A percentile compares a stretch with the other conserved stretches of the same genome.
Conservation (phyloP, 192 early-diverging fungal genomes). For the Gamsiella multidivaricata region DNA sequence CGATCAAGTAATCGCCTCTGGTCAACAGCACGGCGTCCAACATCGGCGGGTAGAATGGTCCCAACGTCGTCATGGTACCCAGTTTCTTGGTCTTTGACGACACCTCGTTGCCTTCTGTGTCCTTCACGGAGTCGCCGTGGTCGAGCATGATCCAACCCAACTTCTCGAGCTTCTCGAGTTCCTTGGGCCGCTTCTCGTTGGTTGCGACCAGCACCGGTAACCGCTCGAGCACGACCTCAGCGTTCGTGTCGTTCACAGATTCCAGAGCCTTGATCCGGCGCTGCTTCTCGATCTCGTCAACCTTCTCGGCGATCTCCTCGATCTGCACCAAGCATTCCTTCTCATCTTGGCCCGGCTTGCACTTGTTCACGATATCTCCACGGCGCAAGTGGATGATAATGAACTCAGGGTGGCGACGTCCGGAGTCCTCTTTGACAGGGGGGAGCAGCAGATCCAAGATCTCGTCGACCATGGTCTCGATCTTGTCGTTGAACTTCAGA, state of each 20-base stretch:
- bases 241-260: neutral
- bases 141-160: constrained; percentile 47
- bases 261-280: constrained; percentile 24
- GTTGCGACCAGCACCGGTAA: constrained; percentile 39
- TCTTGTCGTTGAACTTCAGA: constrained; percentile 22
- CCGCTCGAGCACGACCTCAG: constrained; percentile 21
- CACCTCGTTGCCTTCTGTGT: constrained; percentile 7
- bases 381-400: constrained; percentile 46
- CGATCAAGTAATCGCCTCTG: constrained; percentile 45
- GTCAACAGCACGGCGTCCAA: constrained; percentile 49
- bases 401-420: constrained; percentile 45
- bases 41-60: constrained; percentile 47
- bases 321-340: constrained; percentile 48
- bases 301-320: constrained; percentile 48
- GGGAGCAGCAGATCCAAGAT: constrained; percentile 25
- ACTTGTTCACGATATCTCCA: constrained; percentile 49
- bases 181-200: constrained; percentile 41
- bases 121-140: constrained; percentile 32
- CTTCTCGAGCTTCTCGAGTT: constrained; percentile 40
- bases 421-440: neutral
- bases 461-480: constrained; percentile 37
- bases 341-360: constrained; percentile 30
- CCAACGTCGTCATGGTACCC: constrained; percentile 31
- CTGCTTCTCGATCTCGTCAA: constrained; percentile 42
- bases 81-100: constrained; percentile 25